Conservation (phyloP, 108 stramenopile species). For the Discostella pseudostelligera region DNA sequence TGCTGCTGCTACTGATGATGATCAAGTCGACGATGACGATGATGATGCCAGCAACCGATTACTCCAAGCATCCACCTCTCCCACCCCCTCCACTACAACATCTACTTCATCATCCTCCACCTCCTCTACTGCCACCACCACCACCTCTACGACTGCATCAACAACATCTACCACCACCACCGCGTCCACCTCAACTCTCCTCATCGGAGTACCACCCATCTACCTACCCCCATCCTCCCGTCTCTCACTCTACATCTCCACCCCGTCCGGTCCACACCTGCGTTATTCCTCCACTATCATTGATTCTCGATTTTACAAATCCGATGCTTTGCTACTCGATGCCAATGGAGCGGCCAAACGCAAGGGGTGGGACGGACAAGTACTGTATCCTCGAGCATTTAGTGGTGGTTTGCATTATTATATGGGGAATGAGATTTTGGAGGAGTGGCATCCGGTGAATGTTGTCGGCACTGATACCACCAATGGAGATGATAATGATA, state of each 20-base stretch:
- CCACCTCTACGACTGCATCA: too few relatives aligned
- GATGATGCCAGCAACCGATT: too few relatives aligned
- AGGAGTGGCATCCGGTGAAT: not conserved
- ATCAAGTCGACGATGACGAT: too few relatives aligned
- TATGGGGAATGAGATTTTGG: constrained; percentile 1
- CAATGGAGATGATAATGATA: too few relatives aligned
- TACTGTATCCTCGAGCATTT: constrained; percentile 2
- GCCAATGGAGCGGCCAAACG: constrained; percentile 13
- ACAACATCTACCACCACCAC: too few relatives aligned
- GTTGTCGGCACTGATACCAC: constrained; percentile 2
- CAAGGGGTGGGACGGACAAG: constrained; percentile 14
- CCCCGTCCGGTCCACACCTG: not conserved
- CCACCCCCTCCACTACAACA: not conserved
- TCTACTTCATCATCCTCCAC: constrained; percentile 3
- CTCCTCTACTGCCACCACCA: too few relatives aligned
- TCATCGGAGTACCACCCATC: too few relatives aligned
- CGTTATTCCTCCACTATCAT: not conserved
- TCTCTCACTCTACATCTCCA: too few relatives aligned
- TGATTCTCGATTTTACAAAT: constrained; percentile 1
- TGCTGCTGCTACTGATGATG: not conserved
- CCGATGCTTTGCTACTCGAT: constrained; percentile 13
- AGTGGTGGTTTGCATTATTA: constrained; percentile 20
- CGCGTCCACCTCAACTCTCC: too few relatives aligned
- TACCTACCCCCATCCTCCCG: too few relatives aligned
- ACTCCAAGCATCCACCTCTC: too few relatives aligned